These are phyloP conservation scores for Ophiostoma himal-ulmi DNA, from an alignment of 2,329 filamentous ascomycete genomes.

Conservation along the genomic window DNA sequence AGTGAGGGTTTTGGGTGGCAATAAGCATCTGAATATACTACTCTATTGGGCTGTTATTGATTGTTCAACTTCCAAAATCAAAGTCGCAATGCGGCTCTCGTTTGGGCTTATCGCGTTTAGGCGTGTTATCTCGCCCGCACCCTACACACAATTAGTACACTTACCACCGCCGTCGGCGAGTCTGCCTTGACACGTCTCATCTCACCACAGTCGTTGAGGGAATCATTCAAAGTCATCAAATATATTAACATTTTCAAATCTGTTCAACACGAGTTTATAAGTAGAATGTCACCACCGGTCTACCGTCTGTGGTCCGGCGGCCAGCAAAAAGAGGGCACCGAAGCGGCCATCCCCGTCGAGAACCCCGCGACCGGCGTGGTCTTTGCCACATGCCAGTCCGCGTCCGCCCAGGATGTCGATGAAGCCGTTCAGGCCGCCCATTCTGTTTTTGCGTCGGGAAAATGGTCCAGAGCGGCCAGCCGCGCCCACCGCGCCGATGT, in stretches of 20 bases:
- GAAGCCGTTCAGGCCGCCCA: constrained; percentile 40
- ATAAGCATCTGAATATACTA: too few species aligned
- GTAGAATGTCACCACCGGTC: neutral
- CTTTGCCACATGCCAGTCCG: constrained; percentile 42
- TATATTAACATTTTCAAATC: neutral
- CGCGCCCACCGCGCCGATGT: constrained; percentile 53
- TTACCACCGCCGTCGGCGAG: neutral
- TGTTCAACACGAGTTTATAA: too few species aligned
- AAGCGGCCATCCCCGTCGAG: constrained; percentile 28
- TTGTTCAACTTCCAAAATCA: neutral
- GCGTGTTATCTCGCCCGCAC: constrained; percentile 4
- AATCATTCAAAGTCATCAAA: neutral
- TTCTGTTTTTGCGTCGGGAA: constrained; percentile 43
- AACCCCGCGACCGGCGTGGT: constrained; percentile 30
- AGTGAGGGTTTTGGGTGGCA: too few species aligned
- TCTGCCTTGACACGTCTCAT: neutral
- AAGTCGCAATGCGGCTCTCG: neutral
- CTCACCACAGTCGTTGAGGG: neutral
- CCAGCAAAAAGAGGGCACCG: constrained; percentile 23
- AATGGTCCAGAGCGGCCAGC: constrained; percentile 53
- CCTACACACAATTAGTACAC: neutral
- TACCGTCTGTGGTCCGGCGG: constrained; percentile 14
- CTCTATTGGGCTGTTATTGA: too few species aligned
- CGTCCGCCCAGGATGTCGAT: constrained; percentile 42
- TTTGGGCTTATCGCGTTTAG: neutral